Evolutionary conservation across 345 rosid genomes (phyloP), one percentile per base, ranked within the genome.

Genomic region (Citrus trifoliata): DNA sequence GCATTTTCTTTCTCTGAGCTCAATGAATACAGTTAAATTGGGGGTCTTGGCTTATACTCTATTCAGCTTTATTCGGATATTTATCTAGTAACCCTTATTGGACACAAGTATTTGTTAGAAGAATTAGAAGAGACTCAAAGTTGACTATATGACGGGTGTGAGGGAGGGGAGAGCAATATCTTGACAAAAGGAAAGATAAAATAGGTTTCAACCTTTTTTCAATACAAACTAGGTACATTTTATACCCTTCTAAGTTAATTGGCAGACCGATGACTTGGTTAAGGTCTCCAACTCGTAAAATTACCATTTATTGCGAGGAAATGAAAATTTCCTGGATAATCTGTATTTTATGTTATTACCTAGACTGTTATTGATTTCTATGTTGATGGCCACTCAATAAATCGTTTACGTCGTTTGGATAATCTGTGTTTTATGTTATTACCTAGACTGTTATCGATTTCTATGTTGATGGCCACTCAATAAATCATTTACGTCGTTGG

Each of bases 21-120:
- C 58, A 60, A 40, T 81, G 25, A 27, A 76, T 81, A 28, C 67
- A 65, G n/a, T 77, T 64, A n/a, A 73, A n/a, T 80, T 67, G 53
- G 18, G 27, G 32, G 22, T 24, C 40, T 42, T 42, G 8, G 38
- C 61, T n/a, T 30, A 6, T 12, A 30, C 33, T 67, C 22, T 35
- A 25, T 30, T 76, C 61, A 64, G 48, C 56, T 76, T 35, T 30
- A 65, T 76, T 56, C 12, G 3, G 5, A 21, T 53, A 13, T 67
- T 67, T 67, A 53, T 30, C 35, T 30, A 32, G 22, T 38, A 28
- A 46, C 28, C 37, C 8, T 6, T 61, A 16, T 37, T 3, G 25
- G 27, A 33, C 13, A 24, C 12, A n/a, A 30, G 0, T 18, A 25
- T 37, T 67, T 56, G 33, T 67, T 76, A 51, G 18, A 53, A 48